These are phyloP conservation scores for Zhuliangozyma parablackwelliae DNA, from an alignment of 1,139 yeast species.

Conservation along the genomic window DNA sequence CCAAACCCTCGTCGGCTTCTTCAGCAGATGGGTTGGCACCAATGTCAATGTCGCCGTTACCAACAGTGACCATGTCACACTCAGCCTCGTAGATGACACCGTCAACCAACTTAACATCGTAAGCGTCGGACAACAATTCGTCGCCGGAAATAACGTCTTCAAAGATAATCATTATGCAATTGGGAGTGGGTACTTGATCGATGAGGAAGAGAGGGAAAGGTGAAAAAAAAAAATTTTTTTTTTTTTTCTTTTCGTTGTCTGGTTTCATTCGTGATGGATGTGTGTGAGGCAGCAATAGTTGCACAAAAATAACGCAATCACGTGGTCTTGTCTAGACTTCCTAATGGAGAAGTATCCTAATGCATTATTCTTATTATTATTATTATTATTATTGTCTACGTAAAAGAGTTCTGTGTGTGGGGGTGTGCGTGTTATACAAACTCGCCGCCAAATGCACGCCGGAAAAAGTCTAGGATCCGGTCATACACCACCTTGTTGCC, in stretches of 20 bases:
- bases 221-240: neutral
- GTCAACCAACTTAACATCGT: constrained; percentile 81
- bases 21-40: constrained; percentile 99
- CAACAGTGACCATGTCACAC: constrained; percentile 86
- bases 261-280: too few relatives aligned
- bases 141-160: constrained; percentile 85
- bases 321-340: too few relatives aligned
- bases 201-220: neutral
- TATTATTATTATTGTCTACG: too few relatives aligned
- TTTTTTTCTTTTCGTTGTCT: neutral
- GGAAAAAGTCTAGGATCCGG: constrained; percentile 38
- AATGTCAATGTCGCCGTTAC: constrained; percentile 85
- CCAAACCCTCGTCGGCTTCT: constrained; percentile 76
- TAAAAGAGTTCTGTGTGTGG: too few relatives aligned
- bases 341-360: too few relatives aligned
- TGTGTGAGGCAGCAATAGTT: too few relatives aligned
- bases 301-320: too few relatives aligned
- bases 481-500: constrained; percentile 65
- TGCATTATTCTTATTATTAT: too few relatives aligned
- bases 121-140: constrained; percentile 97
- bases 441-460: constrained; percentile 12
- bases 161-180: constrained; percentile 38
- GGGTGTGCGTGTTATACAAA: constrained; percentile 5
- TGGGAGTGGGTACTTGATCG: neutral
- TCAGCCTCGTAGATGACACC: constrained; percentile 94